Base-by-base conservation (phyloP, 1,139 yeast species). In the Candida glucosophila region DNA sequence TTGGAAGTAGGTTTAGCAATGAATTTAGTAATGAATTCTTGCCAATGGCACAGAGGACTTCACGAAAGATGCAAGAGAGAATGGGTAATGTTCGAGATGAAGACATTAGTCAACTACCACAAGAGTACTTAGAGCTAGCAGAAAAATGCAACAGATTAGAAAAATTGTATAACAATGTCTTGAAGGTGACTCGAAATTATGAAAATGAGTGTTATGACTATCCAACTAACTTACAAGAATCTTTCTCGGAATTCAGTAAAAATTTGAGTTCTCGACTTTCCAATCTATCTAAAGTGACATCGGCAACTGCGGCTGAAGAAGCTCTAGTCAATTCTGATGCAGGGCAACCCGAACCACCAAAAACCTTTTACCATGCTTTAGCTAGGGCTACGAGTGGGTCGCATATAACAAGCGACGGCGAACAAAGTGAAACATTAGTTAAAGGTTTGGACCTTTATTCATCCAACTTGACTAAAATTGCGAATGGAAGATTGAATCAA, bases 181-280 rank as follows among this genome's bases (percentile, higher is more conserved):
- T 83, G 39, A 69, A 78, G 31, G 79, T 83, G 30, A 78, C 93
- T 31, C 56, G 68, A 19, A 69, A 69, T 31, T 83, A 80, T 51
- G 90, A 78, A 44, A 70, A 63, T 39, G 94, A 82, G 50, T 67
- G 79, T 29, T 83, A 85, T 53, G 95, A 85, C 52, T 83, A 83
- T 51, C 95, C 95, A n/a, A 72, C 76, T 29, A 78, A 80, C 44
- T 47, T 63, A 30, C 76, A 67, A 43, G 95, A 83, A 47, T 77
- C 90, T 12, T 71, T 83, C 37, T 67, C 68, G 27, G 92, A 81
- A 37, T 70, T 83, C 35, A 76, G 88, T 29, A 77, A 76, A 52
- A 72, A 71, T 36, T 67, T 83, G 34, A 61, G 78, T 27, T 66
- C 67, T 29, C 71, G 85, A 44, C 81, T 82, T 25, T 62, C 70